These are phyloP conservation scores for Canavalia gladiata DNA, from an alignment of 306 rosid species.

Conservation along the genomic window DNA sequence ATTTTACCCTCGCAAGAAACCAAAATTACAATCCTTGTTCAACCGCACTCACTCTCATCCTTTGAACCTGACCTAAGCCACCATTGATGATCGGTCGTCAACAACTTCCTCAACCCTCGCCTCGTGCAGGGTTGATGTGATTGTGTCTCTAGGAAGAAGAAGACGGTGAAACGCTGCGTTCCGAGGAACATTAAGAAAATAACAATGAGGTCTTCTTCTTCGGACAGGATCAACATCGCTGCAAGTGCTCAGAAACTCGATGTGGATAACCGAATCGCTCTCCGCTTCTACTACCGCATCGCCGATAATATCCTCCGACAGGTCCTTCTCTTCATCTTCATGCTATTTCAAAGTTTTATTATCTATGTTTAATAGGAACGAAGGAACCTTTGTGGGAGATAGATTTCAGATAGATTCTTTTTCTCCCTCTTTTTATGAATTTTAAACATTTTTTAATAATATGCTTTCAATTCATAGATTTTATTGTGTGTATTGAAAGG, in stretches of 20 bases:
- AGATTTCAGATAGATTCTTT: neutral
- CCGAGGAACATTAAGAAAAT: neutral
- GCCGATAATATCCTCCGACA: slow-evolving; percentile 90
- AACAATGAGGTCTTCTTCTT: slow-evolving; percentile 70
- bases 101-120: neutral
- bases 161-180: slow-evolving; percentile 30
- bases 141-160: slow-evolving; percentile 26
- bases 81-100: slow-evolving; percentile 58
- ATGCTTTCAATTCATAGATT: slow-evolving; percentile 9
- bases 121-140: slow-evolving; percentile 35
- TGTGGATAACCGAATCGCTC: slow-evolving; percentile 83
- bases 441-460: neutral
- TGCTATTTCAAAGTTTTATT: neutral
- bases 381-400: neutral
- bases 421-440: neutral
- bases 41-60: slow-evolving; percentile 13
- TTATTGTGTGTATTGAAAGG: neutral
- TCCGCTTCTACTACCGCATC: slow-evolving; percentile 81
- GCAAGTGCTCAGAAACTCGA: slow-evolving; percentile 73
- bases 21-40: slow-evolving; percentile 48
- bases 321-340: slow-evolving; percentile 53
- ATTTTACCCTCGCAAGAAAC: slow-evolving; percentile 47
- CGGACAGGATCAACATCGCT: slow-evolving; percentile 74
- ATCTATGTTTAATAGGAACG: neutral
- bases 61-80: slow-evolving; percentile 44